Base-by-base conservation (phyloP, 495 filamentous ascomycete genomes). In the Hyaloscypha variabilis region DNA sequence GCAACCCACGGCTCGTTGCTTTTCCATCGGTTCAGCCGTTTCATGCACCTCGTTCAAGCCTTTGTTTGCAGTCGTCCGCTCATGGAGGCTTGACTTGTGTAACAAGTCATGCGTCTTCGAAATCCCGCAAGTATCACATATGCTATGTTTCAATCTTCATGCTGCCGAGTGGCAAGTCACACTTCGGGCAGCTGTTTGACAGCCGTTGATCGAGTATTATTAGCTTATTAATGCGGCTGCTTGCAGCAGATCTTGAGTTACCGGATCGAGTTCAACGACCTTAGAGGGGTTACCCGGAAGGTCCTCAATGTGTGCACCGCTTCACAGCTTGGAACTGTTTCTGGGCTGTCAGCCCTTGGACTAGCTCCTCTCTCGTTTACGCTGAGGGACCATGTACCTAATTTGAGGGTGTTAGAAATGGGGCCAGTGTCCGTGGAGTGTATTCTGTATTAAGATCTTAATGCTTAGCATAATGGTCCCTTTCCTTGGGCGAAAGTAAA, bases 81-180 rank as follows among this genome's bases (percentile, higher is more conserved):
- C 61, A 1, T 6, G 19, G 19, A 51, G 19, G 31, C 24, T n/a
- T 60, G 25, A 60, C 49, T 42, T 19, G 42, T 60, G 55, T 59
- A 19, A 65, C 57, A 60, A 8, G 53, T 36, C 28, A 63, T 55
- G 49, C 30, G 36, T 36, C 29, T 50, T 54, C 60, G 51, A 57
- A 55, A 64, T 64, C 25, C 19, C 39, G 55, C 42, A 24, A 31
- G 54, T 58, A 19, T 65, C 42, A 52, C 23, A 55, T 21, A 60
- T 68, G 53, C 60, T 62, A 30, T 62, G 65, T 67, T 63, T 67
- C 65, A 63, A 67, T 26, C 58, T 52, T 58, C 59, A 25, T 62
- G 52, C 30, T 34, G 26, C 25, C 42, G 36, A 39, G 55, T 53
- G 31, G 28, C 28, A 8, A 36, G 23, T 30, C 29, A 24, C 6